Base-by-base conservation (phyloP, 179 eudicot genomes). In the Silene coronaria region DNA sequence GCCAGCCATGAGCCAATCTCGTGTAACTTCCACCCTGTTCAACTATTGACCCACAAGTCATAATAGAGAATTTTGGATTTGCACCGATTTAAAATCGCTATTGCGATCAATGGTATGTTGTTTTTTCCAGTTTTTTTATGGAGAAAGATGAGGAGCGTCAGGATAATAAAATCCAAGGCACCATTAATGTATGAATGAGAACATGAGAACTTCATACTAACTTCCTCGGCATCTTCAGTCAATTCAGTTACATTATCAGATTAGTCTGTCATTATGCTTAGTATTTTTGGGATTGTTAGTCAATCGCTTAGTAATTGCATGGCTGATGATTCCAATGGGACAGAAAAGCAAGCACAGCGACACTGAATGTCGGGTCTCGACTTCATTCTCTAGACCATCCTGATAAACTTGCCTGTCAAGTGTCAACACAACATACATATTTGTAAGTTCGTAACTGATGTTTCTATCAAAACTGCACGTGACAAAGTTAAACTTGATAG, bases 331-430 rank as follows among this genome's bases (percentile, higher is more conserved):
- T 75, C 98, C 98, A 36, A 93, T 27, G 6, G 96, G 97, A 46
- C 98, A 90, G 80, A 86, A 89, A 26, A 94, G 84, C 81, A 94
- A 82, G 86, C 98, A 94, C 24, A 91, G 82, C 19, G 92, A 88
- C 32, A 94, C 94, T 26, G 97, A 94, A 85, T 91, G 98, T 30
- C 98, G 89, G 5, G 94, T 90, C 82, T 94, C 97, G 14, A 88
- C 78, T 51, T 86, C 76, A 69, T 88, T 84, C 88, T 88, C 83
- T 77, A 94, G 79, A 24, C 98, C 98, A 69, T 94, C 97, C 0
- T 80, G 80, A 68, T 85, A 90, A 28, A 94, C 87, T 70, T 91
- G 92, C 86, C 97, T 92, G 94, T 78, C 51, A 32, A 66, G 96
- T 92, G 94, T 78, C 51, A 32, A 66, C 63, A 63, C 23, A 53